phyloP scores from a whole-genome alignment of 2,329 filamentous ascomycete species.

The Colletotrichum paranaense region DNA sequence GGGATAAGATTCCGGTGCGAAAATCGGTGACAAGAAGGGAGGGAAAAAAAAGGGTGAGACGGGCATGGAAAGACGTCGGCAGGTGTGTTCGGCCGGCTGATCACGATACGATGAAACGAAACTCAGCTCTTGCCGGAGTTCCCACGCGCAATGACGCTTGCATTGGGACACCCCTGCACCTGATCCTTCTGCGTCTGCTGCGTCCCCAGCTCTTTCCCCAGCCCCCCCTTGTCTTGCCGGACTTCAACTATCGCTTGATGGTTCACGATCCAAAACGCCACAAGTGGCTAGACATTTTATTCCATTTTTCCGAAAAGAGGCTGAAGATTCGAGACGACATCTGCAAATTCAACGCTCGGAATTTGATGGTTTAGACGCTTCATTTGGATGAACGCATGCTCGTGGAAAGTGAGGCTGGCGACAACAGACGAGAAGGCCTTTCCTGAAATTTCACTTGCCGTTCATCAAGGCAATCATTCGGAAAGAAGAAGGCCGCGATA shows the following conservation, averaged over 20 bases:
- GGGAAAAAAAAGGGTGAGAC: not conserved
- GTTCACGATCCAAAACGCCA: slow-evolving; percentile 26
- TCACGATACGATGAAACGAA: slow-evolving; percentile 35
- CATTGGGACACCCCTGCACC: slow-evolving; percentile 27
- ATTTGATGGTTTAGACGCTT: not conserved
- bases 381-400: not conserved
- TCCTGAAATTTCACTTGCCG: no score
- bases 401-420: not conserved
- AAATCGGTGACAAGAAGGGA: not conserved
- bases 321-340: not conserved
- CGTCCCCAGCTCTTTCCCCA: slow-evolving; percentile 2
- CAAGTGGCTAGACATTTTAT: slow-evolving; percentile 11
- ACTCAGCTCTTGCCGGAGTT: slow-evolving; percentile 24
- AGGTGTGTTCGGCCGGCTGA: slow-evolving; percentile 25
- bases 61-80: not conserved
- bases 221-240: slow-evolving; percentile 6
- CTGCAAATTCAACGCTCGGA: not conserved
- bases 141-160: slow-evolving; percentile 33
- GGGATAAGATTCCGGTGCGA: slow-evolving; percentile 20
- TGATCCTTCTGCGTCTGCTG: not conserved
- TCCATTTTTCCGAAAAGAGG: not conserved
- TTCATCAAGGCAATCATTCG: not conserved
- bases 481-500: no score
- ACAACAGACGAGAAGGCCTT: not conserved
- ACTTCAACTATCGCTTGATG: not conserved